Percentiles rank a stretch among this genome's conserved stretches.
phyloP scores from a whole-genome alignment of 108 stramenopile genomes.

The Seminavis robusta region DNA sequence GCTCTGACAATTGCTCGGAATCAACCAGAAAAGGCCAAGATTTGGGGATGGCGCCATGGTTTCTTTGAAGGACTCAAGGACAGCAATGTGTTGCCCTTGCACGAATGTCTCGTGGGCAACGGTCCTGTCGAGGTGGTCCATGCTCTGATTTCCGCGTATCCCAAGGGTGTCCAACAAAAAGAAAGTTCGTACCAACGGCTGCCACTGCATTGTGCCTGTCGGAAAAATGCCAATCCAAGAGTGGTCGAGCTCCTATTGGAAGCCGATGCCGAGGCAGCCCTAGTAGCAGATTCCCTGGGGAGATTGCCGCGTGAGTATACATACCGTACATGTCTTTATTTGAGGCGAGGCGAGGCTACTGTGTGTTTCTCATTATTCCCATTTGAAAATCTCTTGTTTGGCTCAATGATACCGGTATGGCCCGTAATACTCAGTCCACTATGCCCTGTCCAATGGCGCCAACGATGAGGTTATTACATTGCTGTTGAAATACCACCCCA shows the following conservation, averaged over 20 bases:
- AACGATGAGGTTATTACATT: slow-evolving; percentile 36
- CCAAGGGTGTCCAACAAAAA: slow-evolving; percentile 35
- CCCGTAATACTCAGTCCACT: slow-evolving; percentile 61
- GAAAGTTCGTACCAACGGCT: slow-evolving; percentile 62
- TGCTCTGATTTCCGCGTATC: slow-evolving; percentile 46
- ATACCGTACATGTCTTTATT: too few species aligned
- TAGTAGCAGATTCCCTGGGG: slow-evolving; percentile 51
- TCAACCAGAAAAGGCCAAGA: slow-evolving; percentile 19
- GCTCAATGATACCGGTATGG: too few species aligned
- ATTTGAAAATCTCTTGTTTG: too few species aligned
- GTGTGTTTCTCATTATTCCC: too few species aligned
- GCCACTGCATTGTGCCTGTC: slow-evolving; percentile 73
- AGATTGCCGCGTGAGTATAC: slow-evolving; percentile 30
- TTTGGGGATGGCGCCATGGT: slow-evolving; percentile 40
- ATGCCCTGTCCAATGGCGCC: slow-evolving; percentile 64
- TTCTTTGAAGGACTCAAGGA: slow-evolving; percentile 66
- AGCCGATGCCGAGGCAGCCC: slow-evolving; percentile 42
- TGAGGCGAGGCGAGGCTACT: too few species aligned
- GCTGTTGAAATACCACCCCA: slow-evolving; percentile 40
- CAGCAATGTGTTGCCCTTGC: slow-evolving; percentile 55
- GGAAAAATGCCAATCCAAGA: slow-evolving; percentile 56
- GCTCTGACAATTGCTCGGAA: slow-evolving; percentile 24
- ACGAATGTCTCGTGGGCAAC: slow-evolving; percentile 47
- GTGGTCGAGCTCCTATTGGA: slow-evolving; percentile 50
- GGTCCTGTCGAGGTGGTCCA: too few species aligned